These are phyloP conservation scores for Hypsizygus marmoreus DNA, from an alignment of 768 basidiomycete species.

Conservation along the genomic window DNA sequence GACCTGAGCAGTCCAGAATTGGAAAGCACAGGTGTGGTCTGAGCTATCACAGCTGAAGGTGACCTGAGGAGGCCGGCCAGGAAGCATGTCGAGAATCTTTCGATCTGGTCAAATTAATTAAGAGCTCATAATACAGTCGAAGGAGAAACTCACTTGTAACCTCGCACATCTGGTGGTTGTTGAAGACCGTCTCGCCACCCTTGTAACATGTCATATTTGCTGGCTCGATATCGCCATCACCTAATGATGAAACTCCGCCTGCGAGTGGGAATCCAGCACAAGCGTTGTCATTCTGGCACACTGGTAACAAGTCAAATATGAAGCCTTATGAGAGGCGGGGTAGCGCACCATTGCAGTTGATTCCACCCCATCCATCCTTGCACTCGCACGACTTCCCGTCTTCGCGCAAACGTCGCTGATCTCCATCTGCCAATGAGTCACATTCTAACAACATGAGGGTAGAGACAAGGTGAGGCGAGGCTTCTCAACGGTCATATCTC, in stretches of 20 bases:
- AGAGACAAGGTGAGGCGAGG: slow-evolving; percentile 7
- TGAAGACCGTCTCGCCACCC: slow-evolving; percentile 91
- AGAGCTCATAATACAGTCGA: not conserved
- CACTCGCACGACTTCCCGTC: slow-evolving; percentile 81
- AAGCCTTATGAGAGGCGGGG: not conserved
- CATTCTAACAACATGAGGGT: slow-evolving; percentile 60
- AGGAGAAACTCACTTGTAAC: slow-evolving; percentile 79
- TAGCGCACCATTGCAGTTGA: slow-evolving; percentile 92
- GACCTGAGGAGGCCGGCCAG: slow-evolving; percentile 89
- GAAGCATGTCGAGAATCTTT: slow-evolving; percentile 92
- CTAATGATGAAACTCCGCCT: slow-evolving; percentile 38
- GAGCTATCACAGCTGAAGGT: slow-evolving; percentile 87
- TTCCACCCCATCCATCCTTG: slow-evolving; percentile 92
- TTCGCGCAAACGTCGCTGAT: slow-evolving; percentile 78
- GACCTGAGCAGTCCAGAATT: slow-evolving; percentile 95
- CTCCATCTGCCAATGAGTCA: slow-evolving; percentile 90
- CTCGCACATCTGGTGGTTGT: slow-evolving; percentile 97
- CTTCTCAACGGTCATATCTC: not conserved
- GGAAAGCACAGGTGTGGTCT: slow-evolving; percentile 79
- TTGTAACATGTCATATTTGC: slow-evolving; percentile 92
- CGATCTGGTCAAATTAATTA: slow-evolving; percentile 57
- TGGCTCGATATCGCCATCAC: slow-evolving; percentile 34
- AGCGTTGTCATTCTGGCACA: slow-evolving; percentile 81
- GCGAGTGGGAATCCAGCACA: slow-evolving; percentile 79
- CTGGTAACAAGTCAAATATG: slow-evolving; percentile 39